Base-by-base conservation (phyloP, 2,329 filamentous ascomycete genomes). In the Metarhizium brunneum region DNA sequence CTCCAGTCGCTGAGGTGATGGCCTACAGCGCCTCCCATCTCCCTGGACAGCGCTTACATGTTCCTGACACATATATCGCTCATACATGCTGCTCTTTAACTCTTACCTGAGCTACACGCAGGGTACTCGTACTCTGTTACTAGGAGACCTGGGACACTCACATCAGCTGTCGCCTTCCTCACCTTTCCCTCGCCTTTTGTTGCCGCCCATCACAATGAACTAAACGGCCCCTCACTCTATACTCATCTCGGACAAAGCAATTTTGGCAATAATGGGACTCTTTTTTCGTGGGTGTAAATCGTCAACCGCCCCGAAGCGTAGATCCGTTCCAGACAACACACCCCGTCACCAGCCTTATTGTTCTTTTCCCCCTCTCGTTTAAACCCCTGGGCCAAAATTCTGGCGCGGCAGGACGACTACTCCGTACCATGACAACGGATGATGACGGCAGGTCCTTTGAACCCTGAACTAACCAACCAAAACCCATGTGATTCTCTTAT, bases 111-210 rank as follows among this genome's bases (percentile, higher is more conserved):
- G 35, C 52, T 58, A 56, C 58, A 30, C 40, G 14, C 14, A 35
- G 13, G 54, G 55, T 58, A 56, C 57, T n/a, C 58, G 6, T 16
- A n/a, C 47, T 54, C 29, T 58, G 56, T 57, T 60, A 56, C 47
- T 36, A n/a, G 40, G 38, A 45, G 51, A 50, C 54, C 49, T 45
- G 51, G 29, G n/a, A 14, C 30, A 20, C 32, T 38, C 49, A 16
- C 35, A 13, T 36, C 35, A 13, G 13, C 35, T 25, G 25, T 1
- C 25, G 25, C 25, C 35, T 36, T 13, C 35, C 35, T 40, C 47
- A 11, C 6, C 43, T 40, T 18, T 35, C 25, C 25, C 25, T n/a
- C 5, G 18, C 10, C 32, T 45, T 49, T 29, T 43, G 20, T 35
- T 40, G 29, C 16, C 30, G 18, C 35, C 48, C 48, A 40, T n/a